Percentiles rank a stretch among this genome's conserved stretches.
These are phyloP conservation scores for Fraxinus excelsior DNA, from an alignment of 257 asterid genomes.

Conservation along the genomic window DNA sequence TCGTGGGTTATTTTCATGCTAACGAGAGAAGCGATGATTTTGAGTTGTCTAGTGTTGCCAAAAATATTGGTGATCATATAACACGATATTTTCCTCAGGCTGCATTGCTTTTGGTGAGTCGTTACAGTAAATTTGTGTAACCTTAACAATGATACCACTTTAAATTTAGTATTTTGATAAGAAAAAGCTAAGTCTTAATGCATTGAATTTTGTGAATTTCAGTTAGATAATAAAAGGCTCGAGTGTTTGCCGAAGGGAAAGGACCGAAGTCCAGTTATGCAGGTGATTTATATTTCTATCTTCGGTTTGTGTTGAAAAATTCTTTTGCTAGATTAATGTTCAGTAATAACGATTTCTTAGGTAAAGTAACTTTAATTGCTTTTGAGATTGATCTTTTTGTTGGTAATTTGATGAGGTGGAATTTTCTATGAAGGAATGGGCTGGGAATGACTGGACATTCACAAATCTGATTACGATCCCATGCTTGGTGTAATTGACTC, in stretches of 20 bases:
- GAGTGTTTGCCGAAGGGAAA: constrained; percentile 54
- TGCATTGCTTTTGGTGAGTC: constrained; percentile 80
- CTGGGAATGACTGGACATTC: too few species aligned
- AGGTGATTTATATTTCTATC: constrained; percentile 40
- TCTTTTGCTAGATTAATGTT: neutral
- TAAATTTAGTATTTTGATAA: neutral
- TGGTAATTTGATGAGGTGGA: too few species aligned
- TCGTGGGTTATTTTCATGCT: constrained; percentile 93
- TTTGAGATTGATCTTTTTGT: too few species aligned
- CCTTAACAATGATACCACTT: too few species aligned
- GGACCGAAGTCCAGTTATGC: constrained; percentile 70
- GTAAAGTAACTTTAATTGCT: too few species aligned
- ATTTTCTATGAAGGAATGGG: too few species aligned
- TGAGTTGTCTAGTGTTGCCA: constrained; percentile 70
- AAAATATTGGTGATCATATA: constrained; percentile 89
- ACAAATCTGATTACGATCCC: too few species aligned
- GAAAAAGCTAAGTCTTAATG: constrained; percentile 4
- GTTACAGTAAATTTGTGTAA: neutral
- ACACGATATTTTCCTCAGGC: constrained; percentile 81
- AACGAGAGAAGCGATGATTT: constrained; percentile 82
- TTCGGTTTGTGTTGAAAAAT: neutral
- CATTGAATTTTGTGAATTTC: constrained; percentile 24
- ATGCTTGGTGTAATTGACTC: too few species aligned
- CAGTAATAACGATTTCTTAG: too few species aligned
- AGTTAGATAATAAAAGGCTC: constrained; percentile 76